Percentiles rank a stretch among this genome's conserved stretches.
Conservation (phyloP, 2,329 filamentous ascomycete genomes). For the Colletotrichum kahawae region DNA sequence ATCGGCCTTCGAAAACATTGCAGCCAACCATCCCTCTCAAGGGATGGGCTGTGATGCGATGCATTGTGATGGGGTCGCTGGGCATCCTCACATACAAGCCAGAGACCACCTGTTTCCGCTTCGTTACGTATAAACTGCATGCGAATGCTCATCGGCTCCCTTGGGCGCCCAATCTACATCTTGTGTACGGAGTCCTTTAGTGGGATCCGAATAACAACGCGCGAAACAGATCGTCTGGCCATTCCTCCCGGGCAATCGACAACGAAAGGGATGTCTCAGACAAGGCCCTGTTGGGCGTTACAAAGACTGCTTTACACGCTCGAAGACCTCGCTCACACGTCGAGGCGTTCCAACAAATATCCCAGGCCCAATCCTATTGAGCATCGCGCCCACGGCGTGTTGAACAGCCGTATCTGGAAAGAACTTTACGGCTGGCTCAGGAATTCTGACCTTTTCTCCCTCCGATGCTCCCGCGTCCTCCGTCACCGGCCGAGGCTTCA, state of each 20-base stretch:
- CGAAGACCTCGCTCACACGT: not conserved
- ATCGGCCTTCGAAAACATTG: not conserved
- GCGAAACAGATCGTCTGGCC: not conserved
- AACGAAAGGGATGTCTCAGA: constrained; percentile 20
- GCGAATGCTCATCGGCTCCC: constrained; percentile 7
- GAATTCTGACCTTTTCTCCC: constrained; percentile 5
- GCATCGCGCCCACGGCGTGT: not conserved
- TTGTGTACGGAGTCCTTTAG: not conserved
- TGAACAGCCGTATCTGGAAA: not conserved
- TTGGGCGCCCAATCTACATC: not conserved
- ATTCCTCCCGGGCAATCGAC: constrained; percentile 6
- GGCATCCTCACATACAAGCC: not conserved
- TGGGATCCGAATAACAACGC: constrained; percentile 1
- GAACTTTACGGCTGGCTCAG: not conserved
- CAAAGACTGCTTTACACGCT: constrained; percentile 8
- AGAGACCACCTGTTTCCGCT: not conserved
- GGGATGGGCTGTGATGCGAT: not conserved
- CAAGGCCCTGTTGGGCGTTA: not conserved
- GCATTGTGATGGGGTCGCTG: not conserved
- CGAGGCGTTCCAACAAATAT: constrained; percentile 8
- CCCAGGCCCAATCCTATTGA: not conserved
- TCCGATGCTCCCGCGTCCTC: constrained; percentile 4
- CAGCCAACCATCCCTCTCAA: not conserved
- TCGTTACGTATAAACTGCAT: not conserved
- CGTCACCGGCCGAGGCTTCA: not conserved